Evolutionary conservation across 2,329 filamentous ascomycete genomes (phyloP).

Genomic region (Epichloe amarillans): DNA sequence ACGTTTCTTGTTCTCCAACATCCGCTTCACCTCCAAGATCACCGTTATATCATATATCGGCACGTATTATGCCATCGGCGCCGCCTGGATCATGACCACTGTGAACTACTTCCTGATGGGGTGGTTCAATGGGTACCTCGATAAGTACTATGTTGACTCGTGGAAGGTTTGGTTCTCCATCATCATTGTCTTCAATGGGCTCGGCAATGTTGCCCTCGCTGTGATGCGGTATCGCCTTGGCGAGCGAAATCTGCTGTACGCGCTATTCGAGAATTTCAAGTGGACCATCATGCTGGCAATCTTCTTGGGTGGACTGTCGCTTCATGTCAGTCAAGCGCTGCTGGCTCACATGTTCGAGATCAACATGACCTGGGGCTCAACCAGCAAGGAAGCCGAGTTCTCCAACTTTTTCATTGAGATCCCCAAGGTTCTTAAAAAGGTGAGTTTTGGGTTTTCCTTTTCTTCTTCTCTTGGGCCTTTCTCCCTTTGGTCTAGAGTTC

Average conservation of each 20-base stretch:
- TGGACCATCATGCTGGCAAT: slow-evolving; percentile 64
- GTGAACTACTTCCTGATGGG: slow-evolving; percentile 65
- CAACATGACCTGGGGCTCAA: slow-evolving; percentile 77
- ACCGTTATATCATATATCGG: slow-evolving; percentile 67
- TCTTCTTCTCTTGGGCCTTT: too few species aligned
- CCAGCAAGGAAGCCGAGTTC: slow-evolving; percentile 68
- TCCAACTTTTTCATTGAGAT: slow-evolving; percentile 79
- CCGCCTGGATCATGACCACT: slow-evolving; percentile 60
- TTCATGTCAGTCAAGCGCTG: slow-evolving; percentile 71
- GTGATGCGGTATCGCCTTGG: slow-evolving; percentile 60
- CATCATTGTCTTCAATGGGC: slow-evolving; percentile 63
- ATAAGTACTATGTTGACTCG: slow-evolving; percentile 68
- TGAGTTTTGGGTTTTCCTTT: slow-evolving; percentile 33
- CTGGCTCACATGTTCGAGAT: slow-evolving; percentile 74
- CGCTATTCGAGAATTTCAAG: slow-evolving; percentile 53
- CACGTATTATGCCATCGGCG: slow-evolving; percentile 68
- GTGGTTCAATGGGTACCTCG: slow-evolving; percentile 64
- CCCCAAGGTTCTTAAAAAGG: slow-evolving; percentile 64
- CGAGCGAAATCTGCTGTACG: slow-evolving; percentile 44
- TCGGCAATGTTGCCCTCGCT: slow-evolving; percentile 60
- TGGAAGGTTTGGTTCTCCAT: slow-evolving; percentile 74
- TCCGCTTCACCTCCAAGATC: slow-evolving; percentile 62
- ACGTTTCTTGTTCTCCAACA: slow-evolving; percentile 58
- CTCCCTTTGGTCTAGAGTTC: too few species aligned
- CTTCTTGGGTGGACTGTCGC: slow-evolving; percentile 69